Base-by-base conservation (phyloP, 1,284 basidiomycete genomes). In the Gymnopus androsaceus region DNA sequence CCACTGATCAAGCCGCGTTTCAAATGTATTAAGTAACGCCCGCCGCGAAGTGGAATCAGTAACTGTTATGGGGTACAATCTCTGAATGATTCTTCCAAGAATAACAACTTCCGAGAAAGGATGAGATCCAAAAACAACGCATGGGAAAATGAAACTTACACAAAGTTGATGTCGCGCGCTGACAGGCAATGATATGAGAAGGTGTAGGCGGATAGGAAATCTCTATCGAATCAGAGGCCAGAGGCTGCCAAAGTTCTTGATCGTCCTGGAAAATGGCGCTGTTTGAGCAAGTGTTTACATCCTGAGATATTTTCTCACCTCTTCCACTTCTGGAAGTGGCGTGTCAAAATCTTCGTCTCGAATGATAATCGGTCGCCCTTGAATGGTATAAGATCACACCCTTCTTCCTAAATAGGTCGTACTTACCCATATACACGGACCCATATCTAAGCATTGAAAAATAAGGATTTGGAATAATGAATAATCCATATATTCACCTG, bases 341-440 rank as follows among this genome's bases (percentile, higher is more conserved):
- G 85, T 87, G 65, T 93, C 89, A 64, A 84, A 91, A 69, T 92
- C 90, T 44, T 76, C 76, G 62, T 91, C 88, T 59, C 83, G 79
- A 49, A 93, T 89, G 56, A 81, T 78, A 45, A 84, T 79, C 1
- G 90, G 88, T 19, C 90, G 79, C 40, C 87, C 83, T 85, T 40
- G 28, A n/a, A 31, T 19, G 44, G 40, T 11, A 23, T 62, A 25
- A 56, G 37, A 54, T 34, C 8, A 37, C 3, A 40, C 23, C 41
- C 37, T 63, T 49, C 25, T 45, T 27, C n/a, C 23, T 11, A 48
- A 44, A 41, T 12, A 31, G 15, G 38, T 6, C 50, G 30, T 30
- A 61, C 67, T 41, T 63, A 81, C 83, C 90, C 78, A 90, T 87
- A 67, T 88, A 90, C 27, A 85, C 76, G 19, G 84, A 84, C 5